phyloP scores from a whole-genome alignment of 176 grass and related monocot species.

The Ampelocalamus luodianensis region DNA sequence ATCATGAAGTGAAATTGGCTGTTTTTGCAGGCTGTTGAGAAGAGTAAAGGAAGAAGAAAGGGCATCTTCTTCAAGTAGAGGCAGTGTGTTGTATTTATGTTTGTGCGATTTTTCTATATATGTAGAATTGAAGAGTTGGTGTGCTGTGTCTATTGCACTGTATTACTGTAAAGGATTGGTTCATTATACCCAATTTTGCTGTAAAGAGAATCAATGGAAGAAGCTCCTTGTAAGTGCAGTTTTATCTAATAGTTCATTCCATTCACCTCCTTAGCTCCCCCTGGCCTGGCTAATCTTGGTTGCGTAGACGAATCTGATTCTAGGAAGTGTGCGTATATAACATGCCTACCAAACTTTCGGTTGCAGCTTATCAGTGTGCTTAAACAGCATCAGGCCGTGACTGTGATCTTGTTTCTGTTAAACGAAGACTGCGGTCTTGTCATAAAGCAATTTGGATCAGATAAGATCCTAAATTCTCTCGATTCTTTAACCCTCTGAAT shows the following conservation, averaged over 20 bases:
- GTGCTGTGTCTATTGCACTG: neutral
- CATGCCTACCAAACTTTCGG: neutral
- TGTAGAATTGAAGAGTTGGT: neutral
- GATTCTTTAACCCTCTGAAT: no score
- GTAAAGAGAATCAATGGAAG: neutral
- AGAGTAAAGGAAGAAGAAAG: slow-evolving; percentile 78
- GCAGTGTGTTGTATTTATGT: neutral
- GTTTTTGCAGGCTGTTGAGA: slow-evolving; percentile 76
- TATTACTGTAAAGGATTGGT: neutral
- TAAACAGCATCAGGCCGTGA: no score
- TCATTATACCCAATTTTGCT: neutral
- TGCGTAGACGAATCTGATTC: neutral
- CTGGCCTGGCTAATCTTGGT: neutral
- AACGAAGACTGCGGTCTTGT: no score
- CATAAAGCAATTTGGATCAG: no score
- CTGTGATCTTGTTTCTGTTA: no score
- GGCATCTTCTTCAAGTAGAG: slow-evolving; percentile 95
- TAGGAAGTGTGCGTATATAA: neutral
- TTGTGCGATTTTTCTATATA: neutral
- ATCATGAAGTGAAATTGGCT: slow-evolving; percentile 6
- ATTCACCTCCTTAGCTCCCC: neutral
- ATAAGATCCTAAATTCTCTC: no score
- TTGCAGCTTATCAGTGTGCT: no score
- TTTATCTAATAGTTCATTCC: neutral
- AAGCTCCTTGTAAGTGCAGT: neutral